Evolutionary conservation across 2,329 filamentous ascomycete species (phyloP).

Genomic region (Zasmidium citrigriseum): DNA sequence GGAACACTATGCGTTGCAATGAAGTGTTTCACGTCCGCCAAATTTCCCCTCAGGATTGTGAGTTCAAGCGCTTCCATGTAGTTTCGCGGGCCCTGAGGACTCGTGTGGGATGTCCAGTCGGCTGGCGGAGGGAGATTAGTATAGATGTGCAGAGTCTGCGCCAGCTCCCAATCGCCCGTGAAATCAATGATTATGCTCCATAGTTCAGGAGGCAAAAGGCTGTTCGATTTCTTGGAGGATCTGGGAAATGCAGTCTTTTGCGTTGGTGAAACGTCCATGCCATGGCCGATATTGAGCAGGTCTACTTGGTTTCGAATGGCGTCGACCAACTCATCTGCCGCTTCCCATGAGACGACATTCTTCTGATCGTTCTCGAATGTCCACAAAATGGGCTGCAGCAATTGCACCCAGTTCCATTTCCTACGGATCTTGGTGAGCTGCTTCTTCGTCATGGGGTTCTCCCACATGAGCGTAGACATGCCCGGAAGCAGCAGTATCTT

Average conservation of each 20-base stretch:
- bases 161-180: slow-evolving; percentile 87
- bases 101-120: slow-evolving; percentile 68
- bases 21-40: slow-evolving; percentile 71
- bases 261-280: slow-evolving; percentile 57
- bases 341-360: slow-evolving; percentile 54
- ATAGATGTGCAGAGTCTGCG: slow-evolving; percentile 77
- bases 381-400: slow-evolving; percentile 81
- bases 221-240: slow-evolving; percentile 25
- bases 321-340: slow-evolving; percentile 69
- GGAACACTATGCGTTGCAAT: slow-evolving; percentile 67
- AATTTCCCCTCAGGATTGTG: slow-evolving; percentile 73
- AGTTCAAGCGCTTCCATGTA: slow-evolving; percentile 82
- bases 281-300: slow-evolving; percentile 70
- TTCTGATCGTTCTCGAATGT: slow-evolving; percentile 60
- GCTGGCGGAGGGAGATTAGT: slow-evolving; percentile 72
- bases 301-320: slow-evolving; percentile 78
- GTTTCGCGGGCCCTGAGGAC: slow-evolving; percentile 66
- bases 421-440: slow-evolving; percentile 80
- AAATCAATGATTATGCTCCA: slow-evolving; percentile 87
- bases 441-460: slow-evolving; percentile 84
- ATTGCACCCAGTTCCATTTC: slow-evolving; percentile 85
- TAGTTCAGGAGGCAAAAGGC: slow-evolving; percentile 74
- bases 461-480: slow-evolving; percentile 88
- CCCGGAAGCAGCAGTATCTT: slow-evolving; percentile 81
- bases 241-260: slow-evolving; percentile 36